A percentile compares a stretch with the other conserved stretches of the same genome.
phyloP scores from a whole-genome alignment of 441 rosid species.

The Corymbia citriodora region DNA sequence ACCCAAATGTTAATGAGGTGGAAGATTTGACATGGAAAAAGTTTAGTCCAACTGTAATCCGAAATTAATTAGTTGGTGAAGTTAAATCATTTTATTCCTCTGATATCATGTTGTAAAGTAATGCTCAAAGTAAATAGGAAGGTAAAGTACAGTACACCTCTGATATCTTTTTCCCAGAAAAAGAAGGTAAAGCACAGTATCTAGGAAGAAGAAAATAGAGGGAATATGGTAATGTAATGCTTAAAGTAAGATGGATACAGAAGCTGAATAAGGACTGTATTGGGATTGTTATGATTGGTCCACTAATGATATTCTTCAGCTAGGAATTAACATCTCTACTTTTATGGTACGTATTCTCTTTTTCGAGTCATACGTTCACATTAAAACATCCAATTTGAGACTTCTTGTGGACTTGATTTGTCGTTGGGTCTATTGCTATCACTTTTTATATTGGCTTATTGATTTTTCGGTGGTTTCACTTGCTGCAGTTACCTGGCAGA shows the following conservation, averaged over 20 bases:
- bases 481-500: constrained; percentile 61
- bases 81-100: not conserved
- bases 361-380: not conserved
- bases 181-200: not conserved
- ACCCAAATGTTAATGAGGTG: not conserved
- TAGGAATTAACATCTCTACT: not conserved
- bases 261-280: not conserved
- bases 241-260: not conserved
- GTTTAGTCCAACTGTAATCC: not conserved
- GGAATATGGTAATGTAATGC: not conserved
- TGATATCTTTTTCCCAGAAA: not conserved
- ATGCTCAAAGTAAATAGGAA: too few relatives aligned
- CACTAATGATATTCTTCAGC: not conserved
- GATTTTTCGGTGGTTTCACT: constrained; percentile 2
- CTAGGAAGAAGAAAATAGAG: not conserved
- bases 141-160: too few relatives aligned
- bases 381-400: not conserved
- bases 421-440: not conserved
- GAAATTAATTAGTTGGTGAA: not conserved
- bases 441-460: constrained; percentile 12
- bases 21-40: not conserved
- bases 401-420: not conserved
- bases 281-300: not conserved
- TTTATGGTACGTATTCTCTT: not conserved
- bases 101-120: not conserved